These are phyloP conservation scores for Elongisporangium anandrum DNA, from an alignment of 352 stramenopile genomes.

Conservation along the genomic window DNA sequence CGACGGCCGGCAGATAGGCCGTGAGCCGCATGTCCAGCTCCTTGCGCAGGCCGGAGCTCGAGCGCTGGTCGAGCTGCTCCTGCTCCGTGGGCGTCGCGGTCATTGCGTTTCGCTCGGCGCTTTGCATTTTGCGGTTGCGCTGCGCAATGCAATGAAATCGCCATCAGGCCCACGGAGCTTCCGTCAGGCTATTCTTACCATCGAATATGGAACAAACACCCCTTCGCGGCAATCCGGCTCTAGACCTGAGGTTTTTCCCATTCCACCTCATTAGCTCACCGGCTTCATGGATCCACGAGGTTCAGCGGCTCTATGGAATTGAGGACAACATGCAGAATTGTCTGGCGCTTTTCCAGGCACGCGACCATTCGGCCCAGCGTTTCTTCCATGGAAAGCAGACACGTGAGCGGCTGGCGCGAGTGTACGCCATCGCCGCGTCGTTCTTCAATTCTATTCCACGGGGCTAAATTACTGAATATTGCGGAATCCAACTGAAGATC, in stretches of 20 bases:
- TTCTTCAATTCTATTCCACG: background rate
- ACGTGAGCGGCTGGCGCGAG: background rate
- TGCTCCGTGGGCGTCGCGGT: background rate
- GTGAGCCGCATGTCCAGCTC: constrained; percentile 81
- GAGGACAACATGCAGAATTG: background rate
- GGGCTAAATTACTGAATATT: background rate
- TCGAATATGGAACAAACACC: background rate
- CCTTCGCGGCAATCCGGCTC: background rate
- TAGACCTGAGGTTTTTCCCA: background rate
- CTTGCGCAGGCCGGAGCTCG: constrained; percentile 50
- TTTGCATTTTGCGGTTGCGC: background rate
- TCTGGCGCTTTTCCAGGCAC: constrained; percentile 3
- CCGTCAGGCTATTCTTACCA: background rate
- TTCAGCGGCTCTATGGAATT: background rate
- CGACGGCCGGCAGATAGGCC: constrained; percentile 76
- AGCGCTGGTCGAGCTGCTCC: constrained; percentile 12
- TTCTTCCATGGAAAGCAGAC: background rate
- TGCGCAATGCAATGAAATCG: too few species aligned
- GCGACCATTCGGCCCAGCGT: background rate
- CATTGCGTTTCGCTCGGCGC: background rate
- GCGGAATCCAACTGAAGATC: too few species aligned
- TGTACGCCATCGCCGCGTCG: background rate
- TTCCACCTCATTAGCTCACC: too few species aligned
- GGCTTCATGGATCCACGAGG: too few species aligned
- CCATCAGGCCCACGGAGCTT: background rate